phyloP scores from a whole-genome alignment of 306 rosid genomes.

The Betula pendula region DNA sequence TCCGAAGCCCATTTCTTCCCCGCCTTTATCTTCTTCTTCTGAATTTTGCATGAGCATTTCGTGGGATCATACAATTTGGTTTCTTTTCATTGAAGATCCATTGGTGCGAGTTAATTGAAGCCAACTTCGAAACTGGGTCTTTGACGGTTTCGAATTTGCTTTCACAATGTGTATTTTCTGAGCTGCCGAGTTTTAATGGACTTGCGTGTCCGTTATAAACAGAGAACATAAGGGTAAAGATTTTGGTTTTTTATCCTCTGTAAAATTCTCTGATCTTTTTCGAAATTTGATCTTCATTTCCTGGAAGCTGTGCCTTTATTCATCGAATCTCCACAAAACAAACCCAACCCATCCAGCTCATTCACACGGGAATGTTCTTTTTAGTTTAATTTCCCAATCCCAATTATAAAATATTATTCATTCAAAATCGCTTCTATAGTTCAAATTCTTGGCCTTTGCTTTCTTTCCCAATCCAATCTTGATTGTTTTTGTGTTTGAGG shows the following conservation, averaged over 20 bases:
- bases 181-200: background rate
- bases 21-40: constrained; percentile 2
- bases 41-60: background rate
- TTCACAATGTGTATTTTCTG: background rate
- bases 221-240: background rate
- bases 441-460: background rate
- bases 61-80: background rate
- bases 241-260: background rate
- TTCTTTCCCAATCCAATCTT: background rate
- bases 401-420: background rate
- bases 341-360: constrained; percentile 7
- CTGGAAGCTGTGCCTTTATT: background rate
- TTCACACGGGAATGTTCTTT: constrained; percentile 24
- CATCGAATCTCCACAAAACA: background rate
- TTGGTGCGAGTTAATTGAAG: background rate
- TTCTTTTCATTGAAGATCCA: constrained; percentile 5
- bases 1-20: background rate
- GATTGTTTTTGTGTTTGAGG: constrained; percentile 7
- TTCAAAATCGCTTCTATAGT: background rate
- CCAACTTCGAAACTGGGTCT: constrained; percentile 16
- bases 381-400: background rate
- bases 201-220: background rate
- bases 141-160: constrained; percentile 11
- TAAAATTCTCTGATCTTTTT: background rate
- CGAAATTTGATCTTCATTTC: background rate